A percentile compares a stretch with the other conserved stretches of the same genome.
phyloP scores from a whole-genome alignment of 305 asterid species.

The Plantago coronopus region DNA sequence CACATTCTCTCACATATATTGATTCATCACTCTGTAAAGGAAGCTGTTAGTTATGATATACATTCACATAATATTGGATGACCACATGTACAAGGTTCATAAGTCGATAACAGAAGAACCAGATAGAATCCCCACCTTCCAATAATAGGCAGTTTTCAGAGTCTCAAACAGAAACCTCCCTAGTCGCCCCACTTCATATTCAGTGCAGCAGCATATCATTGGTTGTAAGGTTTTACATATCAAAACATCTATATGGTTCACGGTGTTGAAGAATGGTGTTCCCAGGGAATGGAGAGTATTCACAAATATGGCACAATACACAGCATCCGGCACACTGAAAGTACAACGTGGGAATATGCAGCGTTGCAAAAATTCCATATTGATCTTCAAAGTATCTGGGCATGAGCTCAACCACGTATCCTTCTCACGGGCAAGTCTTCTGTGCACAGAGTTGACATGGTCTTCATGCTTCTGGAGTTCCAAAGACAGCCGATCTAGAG shows the following conservation, averaged over 20 bases:
- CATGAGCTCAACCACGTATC: constrained; percentile 99
- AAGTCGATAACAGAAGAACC: constrained; percentile 10
- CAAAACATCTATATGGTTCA: constrained; percentile 95
- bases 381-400: constrained; percentile 97
- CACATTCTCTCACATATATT: constrained; percentile 93
- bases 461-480: constrained; percentile 97
- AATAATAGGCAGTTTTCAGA: constrained; percentile 84
- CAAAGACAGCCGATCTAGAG: constrained; percentile 74
- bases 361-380: constrained; percentile 98
- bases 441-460: constrained; percentile 89
- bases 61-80: constrained; percentile 1
- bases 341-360: constrained; percentile 99
- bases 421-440: constrained; percentile 85
- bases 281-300: constrained; percentile 96
- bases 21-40: constrained; percentile 77
- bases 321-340: constrained; percentile 99
- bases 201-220: constrained; percentile 99
- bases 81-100: constrained; percentile 4
- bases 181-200: constrained; percentile 97
- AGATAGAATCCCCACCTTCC: constrained; percentile 66
- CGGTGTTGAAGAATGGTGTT: constrained; percentile 97
- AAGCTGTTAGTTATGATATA: constrained; percentile 15
- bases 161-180: constrained; percentile 95
- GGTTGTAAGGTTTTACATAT: constrained; percentile 99
- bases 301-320: constrained; percentile 91